Conservation (phyloP, 441 rosid species). For the Isatis lusitanica region DNA sequence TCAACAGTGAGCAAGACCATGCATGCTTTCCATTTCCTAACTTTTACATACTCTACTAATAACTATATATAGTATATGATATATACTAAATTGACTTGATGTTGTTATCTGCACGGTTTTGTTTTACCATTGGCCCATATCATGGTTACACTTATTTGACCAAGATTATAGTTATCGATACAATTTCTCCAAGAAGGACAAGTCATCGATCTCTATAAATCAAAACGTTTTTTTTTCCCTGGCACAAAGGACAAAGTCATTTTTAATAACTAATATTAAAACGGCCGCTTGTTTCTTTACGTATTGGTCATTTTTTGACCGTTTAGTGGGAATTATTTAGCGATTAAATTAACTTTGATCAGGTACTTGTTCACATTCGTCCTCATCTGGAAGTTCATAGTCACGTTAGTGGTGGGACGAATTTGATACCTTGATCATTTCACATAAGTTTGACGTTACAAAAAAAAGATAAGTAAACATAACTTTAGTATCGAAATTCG, state of each 20-base stretch:
- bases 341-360: neutral
- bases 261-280: conserved; percentile 4
- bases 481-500: neutral
- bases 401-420: conserved; percentile 10
- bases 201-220: conserved; percentile 4
- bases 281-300: conserved; percentile 23
- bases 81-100: conserved; percentile 10
- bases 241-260: conserved; percentile 5
- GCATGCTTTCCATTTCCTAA: conserved; percentile 18
- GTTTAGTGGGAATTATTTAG: conserved; percentile 14
- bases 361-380: conserved; percentile 25
- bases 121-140: conserved; percentile 11
- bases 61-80: neutral
- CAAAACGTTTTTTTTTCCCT: conserved; percentile 1
- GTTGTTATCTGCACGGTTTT: neutral
- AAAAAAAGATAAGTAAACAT: no score
- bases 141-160: conserved; percentile 18
- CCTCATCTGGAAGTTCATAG: neutral
- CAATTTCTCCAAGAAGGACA: conserved; percentile 26
- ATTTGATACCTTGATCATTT: neutral
- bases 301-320: conserved; percentile 35
- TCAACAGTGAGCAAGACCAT: conserved; percentile 13
- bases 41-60: conserved; percentile 18
- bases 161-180: conserved; percentile 6
- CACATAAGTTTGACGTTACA: neutral